Base-by-base conservation (phyloP, 306 rosid species). In the Mucuna pruriens region DNA sequence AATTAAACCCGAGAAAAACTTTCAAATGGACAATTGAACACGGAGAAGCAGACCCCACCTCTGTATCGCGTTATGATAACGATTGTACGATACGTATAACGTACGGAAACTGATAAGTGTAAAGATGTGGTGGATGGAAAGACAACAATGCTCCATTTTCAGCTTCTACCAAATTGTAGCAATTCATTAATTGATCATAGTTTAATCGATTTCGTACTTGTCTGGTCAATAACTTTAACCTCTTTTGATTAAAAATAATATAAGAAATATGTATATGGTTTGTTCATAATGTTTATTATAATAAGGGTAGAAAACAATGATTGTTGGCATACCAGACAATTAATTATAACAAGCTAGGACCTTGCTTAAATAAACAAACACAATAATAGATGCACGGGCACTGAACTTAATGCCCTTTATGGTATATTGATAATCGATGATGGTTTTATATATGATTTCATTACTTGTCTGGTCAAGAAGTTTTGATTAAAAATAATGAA, bases 301-400 rank as follows among this genome's bases (percentile, higher is more conserved):
- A 4, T 34, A 25, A 39, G 23, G 58, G 54, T 20, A 20, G 70
- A 80, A 15, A 64, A 55, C 23, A 70, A 48, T 19, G 46, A 71
- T 71, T 57, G 61, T 40, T 66, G 44, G 61, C 75, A 39, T 78
- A 62, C 60, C 57, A 13, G n/a, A 75, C 7, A 36, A 60, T 58
- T 60, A 71, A 81, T 69, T n/a, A 34, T 7, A 11, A 61, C 11
- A 58, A 12, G 17, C 7, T n/a, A n/a, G n/a, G 17, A 13, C 17
- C 45, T 57, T 33, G 39, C 19, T 61, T 23, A 49, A 48, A 49
- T 74, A 77, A 77, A 70, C n/a, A 34, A 34, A 8, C 20, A 61
- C 29, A 13, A 58, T 58, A 57, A 5, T n/a, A 60, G 26, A 26
- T 29, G 10, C 3, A 60, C 10, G 39, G 39, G 19, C 39, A 62